Base-by-base conservation (phyloP, 2,329 filamentous ascomycete genomes). In the Neobulgaria alba region DNA sequence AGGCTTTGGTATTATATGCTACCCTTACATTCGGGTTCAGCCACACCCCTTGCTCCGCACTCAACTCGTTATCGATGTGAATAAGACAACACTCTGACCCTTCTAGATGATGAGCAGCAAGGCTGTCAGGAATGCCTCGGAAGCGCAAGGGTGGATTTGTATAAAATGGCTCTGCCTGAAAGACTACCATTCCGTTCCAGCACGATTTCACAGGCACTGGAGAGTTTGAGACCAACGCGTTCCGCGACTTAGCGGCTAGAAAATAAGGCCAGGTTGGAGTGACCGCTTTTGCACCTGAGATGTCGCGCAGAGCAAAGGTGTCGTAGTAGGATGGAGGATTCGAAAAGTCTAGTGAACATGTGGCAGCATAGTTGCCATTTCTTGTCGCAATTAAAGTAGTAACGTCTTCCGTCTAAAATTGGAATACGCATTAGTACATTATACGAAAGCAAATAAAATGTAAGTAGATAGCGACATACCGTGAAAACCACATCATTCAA, bases 51-150 rank as follows among this genome's bases (percentile, higher is more conserved):
- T 52, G 68, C 72, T 48, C 77, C 72, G 52, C 77, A 38, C 38
- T 32, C 10, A 37, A 21, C 19, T 29, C 26, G 14, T 45, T 69
- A 55, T 86, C 82, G 3, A 75, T 75, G 55, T 85, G 82, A 38
- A 86, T 76, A 33, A 88, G 71, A 60, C 84, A 89, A 63, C 82
- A 87, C 60, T 89, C 84, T n/a, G 78, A 83, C 12, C 70, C 84
- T 60, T 88, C 84, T 19, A 87, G 66, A 54, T 85, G 82, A 18
- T 65, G 55, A 7, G 58, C 53, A 2, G 75, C 75, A 1, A 89
- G 70, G 4, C 68, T 70, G 53, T 84, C 79, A 0, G 72, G 53
- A 10, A 82, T 67, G 2, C 68, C 79, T 8, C 81, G 73, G 58
- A 85, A 85, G 10, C 61, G 65, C 0, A 85, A 47, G 1, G 41